These are phyloP conservation scores for Solanum piurae DNA, from an alignment of 257 asterid genomes.

Conservation along the genomic window DNA sequence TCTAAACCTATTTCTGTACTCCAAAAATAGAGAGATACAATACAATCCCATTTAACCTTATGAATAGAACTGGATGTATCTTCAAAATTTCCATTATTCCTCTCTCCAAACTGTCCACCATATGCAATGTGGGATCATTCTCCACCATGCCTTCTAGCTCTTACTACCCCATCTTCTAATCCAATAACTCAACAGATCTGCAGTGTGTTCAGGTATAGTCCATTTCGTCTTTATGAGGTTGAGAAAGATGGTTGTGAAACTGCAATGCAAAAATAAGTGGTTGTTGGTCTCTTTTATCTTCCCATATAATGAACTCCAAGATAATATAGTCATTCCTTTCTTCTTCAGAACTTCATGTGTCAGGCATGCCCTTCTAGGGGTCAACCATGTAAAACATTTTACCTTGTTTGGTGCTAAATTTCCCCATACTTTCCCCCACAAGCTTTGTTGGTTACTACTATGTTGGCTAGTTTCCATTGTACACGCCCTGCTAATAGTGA, in stretches of 20 bases:
- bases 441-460: not conserved
- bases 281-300: not conserved
- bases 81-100: not conserved
- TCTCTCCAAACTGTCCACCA: not conserved
- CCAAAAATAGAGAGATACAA: not conserved
- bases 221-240: not conserved
- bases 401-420: not conserved
- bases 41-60: not conserved
- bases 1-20: not conserved
- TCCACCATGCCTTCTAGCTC: not conserved
- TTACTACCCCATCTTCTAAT: not conserved
- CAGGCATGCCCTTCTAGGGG: not conserved
- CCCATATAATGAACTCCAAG: not conserved
- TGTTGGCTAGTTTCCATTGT: not conserved
- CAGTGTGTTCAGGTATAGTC: not conserved
- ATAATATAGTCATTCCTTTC: not conserved
- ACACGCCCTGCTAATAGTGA: not conserved
- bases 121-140: not conserved
- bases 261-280: not conserved
- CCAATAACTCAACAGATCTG: not conserved
- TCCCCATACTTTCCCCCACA: not conserved
- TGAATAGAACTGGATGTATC: not conserved
- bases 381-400: not conserved
- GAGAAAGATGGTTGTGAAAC: not conserved
- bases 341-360: not conserved